Evolutionary conservation across 75 land plant genomes (phyloP).

Genomic region (Pseudotsuga menziesii): DNA sequence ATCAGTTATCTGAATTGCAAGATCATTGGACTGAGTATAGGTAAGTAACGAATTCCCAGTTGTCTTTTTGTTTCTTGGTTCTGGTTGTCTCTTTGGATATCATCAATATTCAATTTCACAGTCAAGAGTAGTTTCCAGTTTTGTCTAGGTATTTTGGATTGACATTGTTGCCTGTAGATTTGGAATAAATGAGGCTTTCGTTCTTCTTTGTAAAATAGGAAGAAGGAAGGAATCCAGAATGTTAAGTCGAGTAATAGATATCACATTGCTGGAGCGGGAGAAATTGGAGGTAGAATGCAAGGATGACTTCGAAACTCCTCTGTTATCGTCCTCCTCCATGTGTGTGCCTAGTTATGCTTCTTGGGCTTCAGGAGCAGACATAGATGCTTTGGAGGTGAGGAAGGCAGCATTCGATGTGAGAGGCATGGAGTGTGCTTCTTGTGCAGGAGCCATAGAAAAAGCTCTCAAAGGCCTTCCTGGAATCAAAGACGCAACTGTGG

Average conservation of each 20-base stretch:
- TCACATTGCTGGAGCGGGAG: not conserved
- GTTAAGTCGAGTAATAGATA: constrained; percentile 11
- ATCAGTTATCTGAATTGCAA: no score
- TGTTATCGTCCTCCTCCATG: not conserved
- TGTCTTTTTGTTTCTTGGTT: no score
- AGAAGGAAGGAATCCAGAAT: not conserved
- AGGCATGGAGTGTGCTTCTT: constrained; percentile 84
- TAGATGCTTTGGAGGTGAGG: constrained; percentile 8
- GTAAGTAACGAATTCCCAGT: no score
- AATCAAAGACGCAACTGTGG: constrained; percentile 60
- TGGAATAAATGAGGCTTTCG: no score
- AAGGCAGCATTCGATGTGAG: constrained; percentile 42
- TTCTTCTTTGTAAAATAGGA: no score
- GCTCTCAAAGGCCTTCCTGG: constrained; percentile 59
- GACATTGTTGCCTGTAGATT: no score
- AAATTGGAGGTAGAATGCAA: not conserved
- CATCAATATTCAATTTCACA: no score
- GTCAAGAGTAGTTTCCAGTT: no score
- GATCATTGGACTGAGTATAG: no score
- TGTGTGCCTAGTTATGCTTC: no score
- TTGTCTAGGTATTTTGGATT: no score
- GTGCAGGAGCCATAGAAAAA: constrained; percentile 79
- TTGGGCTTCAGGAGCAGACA: not conserved
- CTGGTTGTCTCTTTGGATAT: no score
- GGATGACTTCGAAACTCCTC: not conserved